A percentile compares a stretch with the other conserved stretches of the same genome.
Evolutionary conservation across 192 early-diverging fungal genomes (phyloP).

Genomic region (Glomus cerebriforme): DNA sequence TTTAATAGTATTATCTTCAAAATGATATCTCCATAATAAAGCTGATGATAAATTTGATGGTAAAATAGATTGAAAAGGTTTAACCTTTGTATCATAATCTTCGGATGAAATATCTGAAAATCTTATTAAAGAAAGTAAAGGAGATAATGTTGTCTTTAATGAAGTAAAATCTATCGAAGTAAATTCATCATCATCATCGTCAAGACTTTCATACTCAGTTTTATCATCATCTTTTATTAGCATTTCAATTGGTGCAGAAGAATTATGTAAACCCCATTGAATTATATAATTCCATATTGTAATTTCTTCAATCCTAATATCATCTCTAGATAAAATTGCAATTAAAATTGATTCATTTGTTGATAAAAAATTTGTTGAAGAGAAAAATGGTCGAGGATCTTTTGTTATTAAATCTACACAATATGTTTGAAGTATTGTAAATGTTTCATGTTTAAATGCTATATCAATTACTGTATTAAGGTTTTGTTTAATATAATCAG

Average conservation of each 20-base stretch:
- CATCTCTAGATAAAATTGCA: constrained; percentile 6
- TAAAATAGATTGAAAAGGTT: constrained; percentile 13
- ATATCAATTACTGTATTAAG: background rate
- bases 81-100: background rate
- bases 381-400: background rate
- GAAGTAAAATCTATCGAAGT: background rate
- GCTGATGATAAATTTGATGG: background rate
- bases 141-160: background rate
- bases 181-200: background rate
- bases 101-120: background rate
- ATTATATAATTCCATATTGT: constrained; percentile 14
- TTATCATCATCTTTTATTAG: background rate
- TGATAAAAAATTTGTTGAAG: background rate
- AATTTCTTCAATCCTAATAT: constrained; percentile 13
- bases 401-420: constrained; percentile 7
- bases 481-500: constrained; percentile 5
- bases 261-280: constrained; percentile 14
- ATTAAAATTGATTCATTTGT: background rate
- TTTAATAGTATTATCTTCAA: background rate
- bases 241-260: background rate
- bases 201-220: background rate
- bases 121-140: background rate
- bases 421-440: background rate
- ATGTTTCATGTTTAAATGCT: constrained; percentile 4
- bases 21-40: background rate